Evolutionary conservation across 345 rosid genomes (phyloP).

Genomic region (Acer negundo): DNA sequence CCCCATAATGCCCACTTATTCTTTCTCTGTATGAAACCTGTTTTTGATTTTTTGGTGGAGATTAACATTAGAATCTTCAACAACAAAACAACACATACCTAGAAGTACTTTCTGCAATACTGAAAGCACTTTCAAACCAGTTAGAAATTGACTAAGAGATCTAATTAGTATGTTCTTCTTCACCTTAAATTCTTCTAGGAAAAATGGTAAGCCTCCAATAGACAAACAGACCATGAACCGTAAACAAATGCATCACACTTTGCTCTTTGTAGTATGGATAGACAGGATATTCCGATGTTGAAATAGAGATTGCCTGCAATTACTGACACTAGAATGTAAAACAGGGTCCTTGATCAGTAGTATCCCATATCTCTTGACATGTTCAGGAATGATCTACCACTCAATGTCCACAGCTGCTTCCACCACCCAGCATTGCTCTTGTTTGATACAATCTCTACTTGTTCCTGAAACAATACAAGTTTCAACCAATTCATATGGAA

Average conservation of each 20-base stretch:
- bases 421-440: slow-evolving; percentile 21
- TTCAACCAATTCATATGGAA: background rate
- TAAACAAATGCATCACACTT: slow-evolving; percentile 27
- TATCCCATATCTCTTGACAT: slow-evolving; percentile 41
- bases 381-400: slow-evolving; percentile 33
- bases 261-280: slow-evolving; percentile 26
- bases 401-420: slow-evolving; percentile 33
- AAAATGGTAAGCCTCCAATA: slow-evolving; percentile 41
- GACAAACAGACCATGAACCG: slow-evolving; percentile 39
- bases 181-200: slow-evolving; percentile 43
- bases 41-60: background rate
- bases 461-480: slow-evolving; percentile 11
- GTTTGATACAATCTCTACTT: background rate
- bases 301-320: slow-evolving; percentile 31
- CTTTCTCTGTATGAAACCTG: slow-evolving; percentile 32
- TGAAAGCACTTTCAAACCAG: too few relatives aligned
- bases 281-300: slow-evolving; percentile 23
- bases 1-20: slow-evolving; percentile 36
- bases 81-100: too few relatives aligned
- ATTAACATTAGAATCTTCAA: too few relatives aligned
- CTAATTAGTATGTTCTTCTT: background rate
- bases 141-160: background rate
- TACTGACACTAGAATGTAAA: slow-evolving; percentile 24
- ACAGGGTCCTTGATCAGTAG: slow-evolving; percentile 38
- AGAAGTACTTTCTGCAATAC: too few relatives aligned